phyloP scores from a whole-genome alignment of 2,329 filamentous ascomycete genomes.

The Aspergillus sp. region DNA sequence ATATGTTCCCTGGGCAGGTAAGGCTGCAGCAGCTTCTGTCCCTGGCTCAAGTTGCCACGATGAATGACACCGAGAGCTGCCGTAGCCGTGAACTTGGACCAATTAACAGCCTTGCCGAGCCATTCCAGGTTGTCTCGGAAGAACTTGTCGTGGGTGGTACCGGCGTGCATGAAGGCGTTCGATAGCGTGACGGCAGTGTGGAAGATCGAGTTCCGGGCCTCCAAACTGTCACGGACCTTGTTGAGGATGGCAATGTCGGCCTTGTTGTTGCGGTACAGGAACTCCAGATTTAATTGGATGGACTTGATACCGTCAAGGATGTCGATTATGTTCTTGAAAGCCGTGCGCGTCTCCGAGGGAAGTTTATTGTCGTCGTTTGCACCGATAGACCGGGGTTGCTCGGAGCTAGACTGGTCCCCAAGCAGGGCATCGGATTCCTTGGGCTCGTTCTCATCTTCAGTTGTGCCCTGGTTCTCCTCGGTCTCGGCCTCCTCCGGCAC shows the following conservation, averaged over 20 bases:
- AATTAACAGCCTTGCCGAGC: slow-evolving; percentile 97
- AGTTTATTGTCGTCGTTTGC: slow-evolving; percentile 44
- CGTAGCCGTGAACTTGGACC: slow-evolving; percentile 98
- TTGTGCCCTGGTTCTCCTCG: slow-evolving; percentile 35
- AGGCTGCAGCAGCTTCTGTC: slow-evolving; percentile 87
- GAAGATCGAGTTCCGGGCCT: slow-evolving; percentile 97
- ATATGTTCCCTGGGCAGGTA: slow-evolving; percentile 75
- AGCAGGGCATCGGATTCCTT: slow-evolving; percentile 61
- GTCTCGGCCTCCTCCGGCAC: slow-evolving; percentile 36
- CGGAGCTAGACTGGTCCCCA: slow-evolving; percentile 47
- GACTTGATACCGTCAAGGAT: slow-evolving; percentile 87
- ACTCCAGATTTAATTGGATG: slow-evolving; percentile 93
- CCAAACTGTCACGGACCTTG: slow-evolving; percentile 92
- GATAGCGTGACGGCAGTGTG: slow-evolving; percentile 96
- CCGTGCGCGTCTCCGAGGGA: slow-evolving; percentile 53
- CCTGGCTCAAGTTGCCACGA: slow-evolving; percentile 89
- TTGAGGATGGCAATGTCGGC: slow-evolving; percentile 90
- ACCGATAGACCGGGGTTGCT: slow-evolving; percentile 37
- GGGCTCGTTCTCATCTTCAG: slow-evolving; percentile 52
- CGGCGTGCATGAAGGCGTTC: slow-evolving; percentile 99
- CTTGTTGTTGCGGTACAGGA: slow-evolving; percentile 92
- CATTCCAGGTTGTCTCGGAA: slow-evolving; percentile 98
- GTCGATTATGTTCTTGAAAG: slow-evolving; percentile 57
- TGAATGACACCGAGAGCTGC: slow-evolving; percentile 96
- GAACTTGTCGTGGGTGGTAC: slow-evolving; percentile 96